phyloP scores from a whole-genome alignment of 225 moss, liverwort and hornwort species.

The Physcomitrium patens region DNA sequence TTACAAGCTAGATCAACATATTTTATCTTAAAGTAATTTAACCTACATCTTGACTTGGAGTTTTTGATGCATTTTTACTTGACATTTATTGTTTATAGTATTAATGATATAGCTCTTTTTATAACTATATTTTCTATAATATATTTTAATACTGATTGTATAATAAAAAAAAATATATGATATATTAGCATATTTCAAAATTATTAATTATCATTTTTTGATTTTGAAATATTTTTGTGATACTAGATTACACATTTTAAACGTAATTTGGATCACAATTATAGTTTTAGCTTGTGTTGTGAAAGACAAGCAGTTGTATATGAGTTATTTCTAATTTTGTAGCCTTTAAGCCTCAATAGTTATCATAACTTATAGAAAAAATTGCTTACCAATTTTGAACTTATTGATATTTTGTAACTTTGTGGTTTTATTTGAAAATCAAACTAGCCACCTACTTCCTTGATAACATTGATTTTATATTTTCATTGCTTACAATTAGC shows the following conservation, averaged over 20 bases:
- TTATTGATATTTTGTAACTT: no score
- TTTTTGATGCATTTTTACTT: no score
- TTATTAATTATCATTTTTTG: neutral
- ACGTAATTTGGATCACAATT: conserved; percentile 4
- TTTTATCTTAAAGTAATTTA: no score
- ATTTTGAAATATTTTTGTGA: neutral
- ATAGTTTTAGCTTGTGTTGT: conserved; percentile 5
- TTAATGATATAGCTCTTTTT: no score
- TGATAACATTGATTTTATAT: conserved; percentile 7
- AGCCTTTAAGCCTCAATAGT: no score
- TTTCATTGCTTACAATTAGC: neutral
- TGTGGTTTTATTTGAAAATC: neutral
- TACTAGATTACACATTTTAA: neutral
- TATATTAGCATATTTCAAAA: neutral
- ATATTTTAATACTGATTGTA: conserved; percentile 29
- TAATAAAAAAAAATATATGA: conserved; percentile 15
- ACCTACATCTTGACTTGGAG: no score
- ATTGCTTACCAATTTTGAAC: no score
- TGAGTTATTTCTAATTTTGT: no score
- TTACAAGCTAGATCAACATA: no score
- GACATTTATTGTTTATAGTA: no score
- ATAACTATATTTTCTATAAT: no score
- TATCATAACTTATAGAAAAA: neutral
- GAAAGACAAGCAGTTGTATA: no score
- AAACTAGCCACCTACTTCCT: conserved; percentile 10